A percentile compares a stretch with the other conserved stretches of the same genome.
Conservation (phyloP, 192 early-diverging fungal species). For the Funneliformis mosseae region DNA sequence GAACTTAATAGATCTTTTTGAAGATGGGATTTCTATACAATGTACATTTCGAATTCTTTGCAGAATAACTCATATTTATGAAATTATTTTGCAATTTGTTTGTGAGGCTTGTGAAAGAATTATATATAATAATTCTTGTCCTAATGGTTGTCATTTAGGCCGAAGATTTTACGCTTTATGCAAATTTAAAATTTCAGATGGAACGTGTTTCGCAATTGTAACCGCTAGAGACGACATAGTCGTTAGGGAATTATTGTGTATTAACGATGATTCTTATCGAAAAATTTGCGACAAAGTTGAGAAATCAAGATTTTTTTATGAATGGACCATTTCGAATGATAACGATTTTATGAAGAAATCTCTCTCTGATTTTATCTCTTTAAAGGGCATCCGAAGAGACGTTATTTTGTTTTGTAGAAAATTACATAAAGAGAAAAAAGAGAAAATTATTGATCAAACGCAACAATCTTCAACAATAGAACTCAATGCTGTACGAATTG, state of each 20-base stretch:
- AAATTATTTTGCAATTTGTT: background rate
- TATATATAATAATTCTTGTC: background rate
- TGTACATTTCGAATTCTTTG: background rate
- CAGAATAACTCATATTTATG: background rate
- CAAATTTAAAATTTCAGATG: background rate
- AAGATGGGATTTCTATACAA: background rate
- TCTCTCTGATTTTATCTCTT: background rate
- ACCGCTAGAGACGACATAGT: background rate
- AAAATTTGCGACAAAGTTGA: background rate
- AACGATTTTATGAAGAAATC: background rate
- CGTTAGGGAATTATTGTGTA: background rate
- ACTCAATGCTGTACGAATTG: background rate
- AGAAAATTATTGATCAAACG: too few relatives aligned
- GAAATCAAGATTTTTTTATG: background rate
- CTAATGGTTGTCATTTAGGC: background rate
- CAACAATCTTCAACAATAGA: background rate
- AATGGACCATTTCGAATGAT: background rate
- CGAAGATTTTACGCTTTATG: background rate
- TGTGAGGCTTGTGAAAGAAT: constrained; percentile 2
- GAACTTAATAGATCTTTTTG: background rate
- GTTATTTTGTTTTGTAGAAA: background rate
- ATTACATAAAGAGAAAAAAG: background rate
- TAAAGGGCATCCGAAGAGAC: background rate
- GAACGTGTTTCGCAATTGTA: background rate
- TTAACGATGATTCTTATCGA: background rate